These are phyloP conservation scores for Aureobasidium sp. DNA, from an alignment of 2,329 filamentous ascomycete genomes.

Conservation along the genomic window DNA sequence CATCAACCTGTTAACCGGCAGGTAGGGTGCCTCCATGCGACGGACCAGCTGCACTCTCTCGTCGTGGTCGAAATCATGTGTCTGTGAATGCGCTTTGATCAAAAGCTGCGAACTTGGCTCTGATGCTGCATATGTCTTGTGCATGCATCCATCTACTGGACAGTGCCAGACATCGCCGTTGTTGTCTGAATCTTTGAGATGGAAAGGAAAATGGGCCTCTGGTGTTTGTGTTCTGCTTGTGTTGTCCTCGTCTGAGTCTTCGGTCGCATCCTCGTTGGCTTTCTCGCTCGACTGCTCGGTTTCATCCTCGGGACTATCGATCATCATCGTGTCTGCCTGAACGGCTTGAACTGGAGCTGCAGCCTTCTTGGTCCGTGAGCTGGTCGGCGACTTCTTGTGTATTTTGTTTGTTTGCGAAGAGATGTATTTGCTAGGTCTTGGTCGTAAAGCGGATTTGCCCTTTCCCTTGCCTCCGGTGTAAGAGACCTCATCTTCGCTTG, in stretches of 20 bases:
- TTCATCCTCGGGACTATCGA: slow-evolving; percentile 14
- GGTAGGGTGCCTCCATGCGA: slow-evolving; percentile 46
- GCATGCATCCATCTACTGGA: slow-evolving; percentile 55
- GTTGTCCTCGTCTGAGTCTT: slow-evolving; percentile 1
- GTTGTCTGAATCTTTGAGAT: neutral
- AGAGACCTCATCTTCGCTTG: neutral
- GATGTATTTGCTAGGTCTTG: slow-evolving; percentile 27
- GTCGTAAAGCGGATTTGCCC: slow-evolving; percentile 29
- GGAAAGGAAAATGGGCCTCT: neutral
- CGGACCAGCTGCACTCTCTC: slow-evolving; percentile 47
- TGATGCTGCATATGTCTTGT: slow-evolving; percentile 57
- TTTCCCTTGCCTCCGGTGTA: slow-evolving; percentile 22
- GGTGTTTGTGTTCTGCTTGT: neutral
- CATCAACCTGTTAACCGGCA: slow-evolving; percentile 40
- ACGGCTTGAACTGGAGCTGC: slow-evolving; percentile 19
- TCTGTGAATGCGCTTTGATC: slow-evolving; percentile 55
- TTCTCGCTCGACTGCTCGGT: slow-evolving; percentile 14
- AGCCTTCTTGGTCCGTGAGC: neutral
- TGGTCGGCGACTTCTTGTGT: neutral
- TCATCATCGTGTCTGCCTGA: slow-evolving; percentile 31
- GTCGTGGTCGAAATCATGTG: slow-evolving; percentile 53
- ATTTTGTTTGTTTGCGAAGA: neutral
- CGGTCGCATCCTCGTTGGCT: neutral
- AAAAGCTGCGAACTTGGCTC: slow-evolving; percentile 48
- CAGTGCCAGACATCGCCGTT: slow-evolving; percentile 56